Evolutionary conservation across 805 yeast genomes (phyloP), one percentile per base, ranked within the genome.

Genomic region (Suhomyces sp.): DNA sequence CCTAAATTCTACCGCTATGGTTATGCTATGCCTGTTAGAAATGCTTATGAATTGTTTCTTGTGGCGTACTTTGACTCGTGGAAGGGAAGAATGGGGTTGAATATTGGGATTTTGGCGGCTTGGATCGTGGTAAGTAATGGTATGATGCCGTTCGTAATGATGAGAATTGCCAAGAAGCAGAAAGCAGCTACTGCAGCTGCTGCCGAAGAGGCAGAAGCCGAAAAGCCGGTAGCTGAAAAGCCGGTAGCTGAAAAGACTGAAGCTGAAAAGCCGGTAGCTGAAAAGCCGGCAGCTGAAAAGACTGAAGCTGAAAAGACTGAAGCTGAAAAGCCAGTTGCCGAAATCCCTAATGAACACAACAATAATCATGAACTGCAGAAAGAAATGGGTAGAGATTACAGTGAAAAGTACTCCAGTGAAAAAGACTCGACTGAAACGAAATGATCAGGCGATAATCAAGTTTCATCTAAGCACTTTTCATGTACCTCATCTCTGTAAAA

Each of bases 71-170:
- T 69, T 49, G 49, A 70, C 52, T 50, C 68, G 4, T 70, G 67
- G 66, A 70, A 70, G 55, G 75, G 75, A 3, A 47, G 62, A 35
- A 54, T 70, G 59, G 74, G 73, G 5, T 56, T 67, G 19, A 59
- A 69, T 43, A 58, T 69, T 21, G 75, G 74, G 1, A 53, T 70
- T 8, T 59, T 70, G 46, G 17, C 57, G n/a, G 66, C 64, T 0
- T 70, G 75, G 75, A 65, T 64, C 29, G 53, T 67, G 12, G 53
- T 59, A 2, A 56, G 69, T 39, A 69, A 69, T 47, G 44, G 53
- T 4, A 48, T 50, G 7, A 54, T 68, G 60, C 71, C 72, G 10
- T 63, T 64, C 41, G 59, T 56, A 0, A 58, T 70, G 69, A 66
- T 56, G 35, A 44, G 54, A 47, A 19, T 37, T 8, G 45, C 21